Base-by-base conservation (phyloP, 2,329 filamentous ascomycete species). In the Bipolaris victoriae region DNA sequence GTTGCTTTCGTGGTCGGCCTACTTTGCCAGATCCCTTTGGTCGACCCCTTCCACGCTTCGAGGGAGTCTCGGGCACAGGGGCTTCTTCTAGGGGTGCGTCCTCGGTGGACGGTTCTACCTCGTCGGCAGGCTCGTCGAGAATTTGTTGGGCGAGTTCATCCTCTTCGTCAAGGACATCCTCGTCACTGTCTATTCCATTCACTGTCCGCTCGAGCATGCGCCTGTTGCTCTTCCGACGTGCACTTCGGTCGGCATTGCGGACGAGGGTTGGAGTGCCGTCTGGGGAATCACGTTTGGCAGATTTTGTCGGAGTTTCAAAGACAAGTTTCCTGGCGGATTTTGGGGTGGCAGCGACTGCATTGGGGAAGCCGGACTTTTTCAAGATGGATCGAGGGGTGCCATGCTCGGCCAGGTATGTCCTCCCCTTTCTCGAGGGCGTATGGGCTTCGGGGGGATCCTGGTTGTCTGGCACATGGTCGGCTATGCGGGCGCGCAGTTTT, bases 141-240 rank as follows among this genome's bases (percentile, higher is more conserved):
- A 95, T 94, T 65, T 89, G 84, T 51, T 88, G 82, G 1, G 87
- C 88, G 26, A 95, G 79, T 5, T 82, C 83, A 49, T 90, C 86
- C 5, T 88, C 88, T 13, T 87, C 89, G 45, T 86, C 85, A 67
- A 90, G 79, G 15, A 77, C 80, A 48, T 84, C 90, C 26, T 92
- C 89, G 45, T 92, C 89, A 68, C 86, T 89, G 24, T 83, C 82
- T 7, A 81, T 84, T 16, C 84, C 87, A 18, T 84, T 82, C 10
- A 90, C 81, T 6, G 88, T 87, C 41, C 88, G 87, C 70, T 93
- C 87, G 36, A 96, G 88, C 49, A 97, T 79, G 3, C 87, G 86
- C 49, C 88, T 84, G 20, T 90, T 90, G 73, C 91, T 96, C 81
- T 97, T 97, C 70, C 88, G 88, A 68, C 90, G 87, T 1, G 93